Evolutionary conservation across 768 basidiomycete genomes (phyloP), one percentile per base, ranked within the genome.

Genomic region (Flagelloscypha sp.): DNA sequence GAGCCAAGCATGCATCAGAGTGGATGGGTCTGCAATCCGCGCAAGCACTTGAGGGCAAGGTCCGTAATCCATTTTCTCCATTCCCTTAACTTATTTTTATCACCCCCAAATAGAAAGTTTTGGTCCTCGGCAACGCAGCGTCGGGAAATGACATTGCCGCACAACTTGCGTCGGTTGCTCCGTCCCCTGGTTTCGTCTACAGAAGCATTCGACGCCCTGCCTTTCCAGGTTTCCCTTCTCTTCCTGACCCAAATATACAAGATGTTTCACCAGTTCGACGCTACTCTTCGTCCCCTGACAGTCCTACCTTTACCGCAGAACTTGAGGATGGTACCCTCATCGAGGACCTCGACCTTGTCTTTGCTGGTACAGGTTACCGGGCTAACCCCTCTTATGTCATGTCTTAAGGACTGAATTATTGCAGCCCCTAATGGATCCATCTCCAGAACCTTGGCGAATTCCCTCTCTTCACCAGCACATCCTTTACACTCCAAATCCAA

Each of bases 111-210:
- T n/a, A 74, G 72, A 61, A 62, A 12, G 56, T 63, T 15, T 55
- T 71, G 1, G 57, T 74, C 7, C 48, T 74, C 3, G 72, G 66
- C 8, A 73, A 72, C 16, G 72, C 66, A 13, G 69, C 72, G 33
- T 73, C 72, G 2, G 58, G 61, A 23, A 74, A 74, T 43, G 72
- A 74, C 32, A 66, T 74, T 24, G 66, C 67, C 1, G 61, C 65
- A 1, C 69, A 72, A 23, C 55, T 73, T 0, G 59, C 57, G 0
- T 37, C 57, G 0, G 49, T 70, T 10, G 59, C 59, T 1, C 41
- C 52, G 23, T 40, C 52, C 1, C 70, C 72, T 4, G n/a, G n/a
- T n/a, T n/a, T n/a, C n/a, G 57, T 73, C 0, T 67, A 65, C 42
- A 66, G 72, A 29, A 69, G 65, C 9, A 59, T 63, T 17, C 66